A percentile compares a stretch with the other conserved stretches of the same genome.
Conservation (phyloP, 2,329 filamentous ascomycete species). For the Penicillium sp. region DNA sequence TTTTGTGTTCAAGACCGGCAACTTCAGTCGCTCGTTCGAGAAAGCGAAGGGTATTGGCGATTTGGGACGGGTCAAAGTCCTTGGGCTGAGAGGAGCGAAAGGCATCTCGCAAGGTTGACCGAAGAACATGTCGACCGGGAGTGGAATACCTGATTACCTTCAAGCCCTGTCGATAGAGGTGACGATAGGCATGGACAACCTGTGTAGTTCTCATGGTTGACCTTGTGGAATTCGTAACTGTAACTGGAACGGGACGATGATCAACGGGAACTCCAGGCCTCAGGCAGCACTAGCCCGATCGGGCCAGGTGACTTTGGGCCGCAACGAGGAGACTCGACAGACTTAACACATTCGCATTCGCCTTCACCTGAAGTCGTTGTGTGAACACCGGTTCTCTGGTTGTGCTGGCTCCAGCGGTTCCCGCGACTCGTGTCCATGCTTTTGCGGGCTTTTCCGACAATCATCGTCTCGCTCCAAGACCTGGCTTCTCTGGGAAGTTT, state of each 20-base stretch:
- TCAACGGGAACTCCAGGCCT: slow-evolving; percentile 9
- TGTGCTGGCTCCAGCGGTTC: slow-evolving; percentile 2
- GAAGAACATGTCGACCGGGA: slow-evolving; percentile 51
- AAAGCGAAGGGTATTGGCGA: slow-evolving; percentile 45
- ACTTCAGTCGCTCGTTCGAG: slow-evolving; percentile 38
- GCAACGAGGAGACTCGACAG: too few species aligned
- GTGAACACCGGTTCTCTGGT: neutral
- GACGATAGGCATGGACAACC: slow-evolving; percentile 53
- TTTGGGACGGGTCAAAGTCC: slow-evolving; percentile 37
- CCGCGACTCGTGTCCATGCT: slow-evolving; percentile 1
- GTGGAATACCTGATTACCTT: slow-evolving; percentile 53
- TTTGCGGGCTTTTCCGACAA: neutral
- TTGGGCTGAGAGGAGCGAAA: slow-evolving; percentile 36
- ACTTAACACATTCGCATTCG: neutral
- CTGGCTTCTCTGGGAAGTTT: neutral
- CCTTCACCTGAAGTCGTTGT: neutral
- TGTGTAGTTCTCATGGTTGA: too few species aligned
- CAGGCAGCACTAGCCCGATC: slow-evolving; percentile 23
- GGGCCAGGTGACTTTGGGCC: slow-evolving; percentile 23
- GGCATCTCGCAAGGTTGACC: slow-evolving; percentile 39
- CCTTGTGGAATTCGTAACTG: too few species aligned
- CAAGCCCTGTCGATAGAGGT: slow-evolving; percentile 50
- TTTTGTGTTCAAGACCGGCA: slow-evolving; percentile 43
- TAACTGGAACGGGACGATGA: slow-evolving; percentile 1
- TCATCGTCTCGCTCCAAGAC: neutral